A percentile compares a stretch with the other conserved stretches of the same genome.
Evolutionary conservation across 768 basidiomycete species (phyloP).

Genomic region (Hypsizygus marmoreus): DNA sequence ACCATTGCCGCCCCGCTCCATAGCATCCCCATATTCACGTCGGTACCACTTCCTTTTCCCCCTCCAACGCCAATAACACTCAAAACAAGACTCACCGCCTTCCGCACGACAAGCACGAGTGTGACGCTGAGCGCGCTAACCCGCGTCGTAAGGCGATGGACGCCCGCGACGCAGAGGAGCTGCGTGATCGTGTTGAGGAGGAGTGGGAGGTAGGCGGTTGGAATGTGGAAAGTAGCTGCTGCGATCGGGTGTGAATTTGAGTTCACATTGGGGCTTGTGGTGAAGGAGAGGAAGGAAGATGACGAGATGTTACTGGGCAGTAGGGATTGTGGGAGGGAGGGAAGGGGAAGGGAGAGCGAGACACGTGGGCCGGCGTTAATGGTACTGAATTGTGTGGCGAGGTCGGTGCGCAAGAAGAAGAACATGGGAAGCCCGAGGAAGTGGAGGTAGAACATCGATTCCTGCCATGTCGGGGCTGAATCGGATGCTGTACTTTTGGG

Average conservation of each 20-base stretch:
- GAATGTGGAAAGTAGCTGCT: no score
- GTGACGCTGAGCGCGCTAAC: slow-evolving; percentile 78
- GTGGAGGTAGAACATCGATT: slow-evolving; percentile 91
- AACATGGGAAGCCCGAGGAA: slow-evolving; percentile 81
- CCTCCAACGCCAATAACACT: slow-evolving; percentile 55
- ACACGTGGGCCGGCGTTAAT: slow-evolving; percentile 43
- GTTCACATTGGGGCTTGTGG: slow-evolving; percentile 21
- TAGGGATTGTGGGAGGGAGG: slow-evolving; percentile 18
- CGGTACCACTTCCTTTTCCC: slow-evolving; percentile 21
- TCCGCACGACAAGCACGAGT: slow-evolving; percentile 78
- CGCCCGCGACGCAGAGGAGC: slow-evolving; percentile 82
- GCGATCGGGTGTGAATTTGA: slow-evolving; percentile 25
- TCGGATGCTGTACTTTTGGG: slow-evolving; percentile 15
- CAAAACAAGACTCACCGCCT: slow-evolving; percentile 74
- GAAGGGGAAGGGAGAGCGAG: slow-evolving; percentile 28
- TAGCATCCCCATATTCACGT: slow-evolving; percentile 50
- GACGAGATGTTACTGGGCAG: no score
- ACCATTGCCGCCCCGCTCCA: slow-evolving; percentile 73
- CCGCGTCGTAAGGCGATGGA: slow-evolving; percentile 80
- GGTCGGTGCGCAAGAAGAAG: slow-evolving; percentile 54
- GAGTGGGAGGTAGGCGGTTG: slow-evolving; percentile 63
- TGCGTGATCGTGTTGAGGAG: slow-evolving; percentile 81
- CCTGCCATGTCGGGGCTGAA: slow-evolving; percentile 63
- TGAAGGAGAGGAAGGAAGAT: slow-evolving; percentile 23
- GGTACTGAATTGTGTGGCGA: slow-evolving; percentile 45